A percentile compares a stretch with the other conserved stretches of the same genome.
These are phyloP conservation scores for Scolecobasidium constrictum DNA, from an alignment of 2,329 filamentous ascomycete genomes.

Conservation along the genomic window DNA sequence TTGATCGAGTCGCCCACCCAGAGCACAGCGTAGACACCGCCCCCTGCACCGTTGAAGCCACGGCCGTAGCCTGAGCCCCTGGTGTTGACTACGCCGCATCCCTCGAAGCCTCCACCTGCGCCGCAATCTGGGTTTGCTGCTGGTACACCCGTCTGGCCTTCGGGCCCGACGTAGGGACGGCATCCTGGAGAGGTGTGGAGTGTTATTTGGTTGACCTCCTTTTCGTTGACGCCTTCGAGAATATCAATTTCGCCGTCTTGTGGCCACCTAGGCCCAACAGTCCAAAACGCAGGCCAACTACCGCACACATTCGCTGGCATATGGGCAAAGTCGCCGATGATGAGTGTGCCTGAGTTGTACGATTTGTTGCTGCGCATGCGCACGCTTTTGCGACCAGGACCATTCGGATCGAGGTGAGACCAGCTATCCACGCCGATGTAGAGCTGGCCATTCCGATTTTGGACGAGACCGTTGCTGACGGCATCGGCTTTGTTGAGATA, in stretches of 20 bases:
- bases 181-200: conserved; percentile 20
- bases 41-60: conserved; percentile 28
- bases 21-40: conserved; percentile 32
- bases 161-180: conserved; percentile 19
- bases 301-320: conserved; percentile 27
- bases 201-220: conserved; percentile 25
- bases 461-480: conserved; percentile 21
- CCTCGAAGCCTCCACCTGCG: conserved; percentile 19
- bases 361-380: conserved; percentile 24
- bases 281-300: conserved; percentile 29
- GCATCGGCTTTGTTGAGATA: conserved; percentile 24
- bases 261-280: conserved; percentile 26
- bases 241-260: conserved; percentile 28
- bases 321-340: conserved; percentile 29
- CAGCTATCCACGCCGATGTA: conserved; percentile 28
- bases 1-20: conserved; percentile 32
- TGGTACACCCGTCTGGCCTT: conserved; percentile 20
- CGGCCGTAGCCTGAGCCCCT: conserved; percentile 17
- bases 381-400: conserved; percentile 24
- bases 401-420: conserved; percentile 19
- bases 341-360: conserved; percentile 19
- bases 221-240: conserved; percentile 26
- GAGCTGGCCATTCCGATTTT: conserved; percentile 22
- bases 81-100: conserved; percentile 8
- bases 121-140: conserved; percentile 24